A percentile compares a stretch with the other conserved stretches of the same genome.
These are phyloP conservation scores for Psilocybe mexicana DNA, from an alignment of 1,284 basidiomycete species.

Conservation along the genomic window DNA sequence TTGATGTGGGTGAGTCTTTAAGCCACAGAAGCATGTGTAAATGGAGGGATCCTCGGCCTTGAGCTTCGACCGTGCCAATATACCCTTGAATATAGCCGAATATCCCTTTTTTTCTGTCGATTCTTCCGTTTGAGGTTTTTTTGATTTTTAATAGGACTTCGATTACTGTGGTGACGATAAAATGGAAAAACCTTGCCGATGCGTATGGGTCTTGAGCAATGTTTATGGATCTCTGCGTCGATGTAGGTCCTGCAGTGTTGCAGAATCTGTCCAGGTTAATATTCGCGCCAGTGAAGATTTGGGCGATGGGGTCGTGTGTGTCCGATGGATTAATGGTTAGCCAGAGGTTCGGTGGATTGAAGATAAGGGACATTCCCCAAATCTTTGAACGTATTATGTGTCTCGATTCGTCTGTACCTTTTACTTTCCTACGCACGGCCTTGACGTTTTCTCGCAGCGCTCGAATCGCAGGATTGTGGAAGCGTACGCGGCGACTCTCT, in stretches of 20 bases:
- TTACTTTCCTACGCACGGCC: conserved; percentile 17
- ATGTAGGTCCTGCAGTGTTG: conserved; percentile 26
- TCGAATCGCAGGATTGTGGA: conserved; percentile 8
- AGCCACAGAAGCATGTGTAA: conserved; percentile 20
- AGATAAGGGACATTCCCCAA: conserved; percentile 19
- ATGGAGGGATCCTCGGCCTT: conserved; percentile 29
- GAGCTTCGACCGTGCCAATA: conserved; percentile 27
- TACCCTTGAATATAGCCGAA: conserved; percentile 24
- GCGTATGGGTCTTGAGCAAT: conserved; percentile 40
- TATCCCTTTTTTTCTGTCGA: conserved; percentile 15
- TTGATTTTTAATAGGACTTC: conserved; percentile 35
- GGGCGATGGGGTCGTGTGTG: conserved; percentile 35
- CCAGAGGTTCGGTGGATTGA: conserved; percentile 24
- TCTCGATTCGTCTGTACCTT: conserved; percentile 24
- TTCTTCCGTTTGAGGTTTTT: conserved; percentile 4
- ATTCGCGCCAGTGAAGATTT: conserved; percentile 38
- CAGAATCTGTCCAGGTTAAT: conserved; percentile 39
- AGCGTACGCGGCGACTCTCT: background rate
- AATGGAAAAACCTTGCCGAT: conserved; percentile 39
- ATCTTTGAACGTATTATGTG: conserved; percentile 18
- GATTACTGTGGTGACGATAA: conserved; percentile 34
- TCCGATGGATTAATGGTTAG: conserved; percentile 36
- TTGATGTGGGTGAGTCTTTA: conserved; percentile 25
- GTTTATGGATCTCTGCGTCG: conserved; percentile 27
- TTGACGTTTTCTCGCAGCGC: conserved; percentile 15